phyloP scores from a whole-genome alignment of 371 early-diverging fungal species.

The Mucor indicus region DNA sequence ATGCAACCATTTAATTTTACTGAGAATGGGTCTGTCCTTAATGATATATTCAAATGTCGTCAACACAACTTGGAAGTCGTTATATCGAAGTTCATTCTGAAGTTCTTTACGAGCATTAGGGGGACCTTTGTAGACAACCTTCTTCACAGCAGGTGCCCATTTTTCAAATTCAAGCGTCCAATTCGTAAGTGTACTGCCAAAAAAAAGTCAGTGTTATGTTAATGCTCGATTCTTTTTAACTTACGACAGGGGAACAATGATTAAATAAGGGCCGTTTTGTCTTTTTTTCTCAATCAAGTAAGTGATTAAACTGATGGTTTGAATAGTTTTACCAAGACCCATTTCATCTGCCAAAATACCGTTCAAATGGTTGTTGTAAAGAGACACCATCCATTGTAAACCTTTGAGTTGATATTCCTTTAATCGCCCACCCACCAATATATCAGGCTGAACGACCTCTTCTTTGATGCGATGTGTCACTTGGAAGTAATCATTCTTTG shows the following conservation, averaged over 20 bases:
- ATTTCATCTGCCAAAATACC: conserved; percentile 99
- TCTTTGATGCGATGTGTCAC: conserved; percentile 88
- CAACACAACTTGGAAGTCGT: conserved; percentile 91
- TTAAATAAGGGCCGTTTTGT: conserved; percentile 90
- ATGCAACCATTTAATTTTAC: conserved; percentile 91
- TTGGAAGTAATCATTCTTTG: conserved; percentile 77
- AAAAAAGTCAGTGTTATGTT: background rate
- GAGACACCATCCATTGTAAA: conserved; percentile 97
- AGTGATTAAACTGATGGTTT: conserved; percentile 96
- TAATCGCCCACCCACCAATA: conserved; percentile 90
- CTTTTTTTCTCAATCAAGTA: conserved; percentile 90
- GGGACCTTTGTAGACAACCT: conserved; percentile 89
- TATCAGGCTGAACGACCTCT: conserved; percentile 74
- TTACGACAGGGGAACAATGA: conserved; percentile 92
- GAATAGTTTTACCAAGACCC: conserved; percentile 97
- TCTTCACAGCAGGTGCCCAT: conserved; percentile 93
- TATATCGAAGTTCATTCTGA: conserved; percentile 64
- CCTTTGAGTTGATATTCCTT: conserved; percentile 99
- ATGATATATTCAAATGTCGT: conserved; percentile 99
- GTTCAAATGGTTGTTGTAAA: conserved; percentile 94
- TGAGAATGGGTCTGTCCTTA: conserved; percentile 81
- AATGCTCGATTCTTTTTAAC: conserved; percentile 18
- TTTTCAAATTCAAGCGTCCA: conserved; percentile 97
- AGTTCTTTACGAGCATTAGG: conserved; percentile 73
- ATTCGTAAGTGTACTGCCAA: conserved; percentile 81